Evolutionary conservation across 2,329 filamentous ascomycete genomes (phyloP), one percentile per base, ranked within the genome.

Genomic region (Zasmidium cellare): DNA sequence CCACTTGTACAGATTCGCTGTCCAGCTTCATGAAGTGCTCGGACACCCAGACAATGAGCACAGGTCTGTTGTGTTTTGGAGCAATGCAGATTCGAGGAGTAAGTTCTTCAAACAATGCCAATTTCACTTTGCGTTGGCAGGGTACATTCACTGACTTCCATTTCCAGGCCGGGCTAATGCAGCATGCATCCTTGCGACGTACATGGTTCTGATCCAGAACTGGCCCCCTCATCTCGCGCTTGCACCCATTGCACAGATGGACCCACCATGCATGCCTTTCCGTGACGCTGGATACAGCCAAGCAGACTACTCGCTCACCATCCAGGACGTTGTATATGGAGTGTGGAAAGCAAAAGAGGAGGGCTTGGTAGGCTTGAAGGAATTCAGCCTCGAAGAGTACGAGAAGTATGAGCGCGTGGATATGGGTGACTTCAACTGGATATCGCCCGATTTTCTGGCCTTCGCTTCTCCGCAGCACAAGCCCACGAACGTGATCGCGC

Each of bases 391-490:
- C 19, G 92, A 97, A 77, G 91, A 97, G 84, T 99, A 99, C 74
- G 94, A 99, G 78, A 89, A 85, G 73, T 99, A 86, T 69, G 94
- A 99, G 79, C 85, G 94, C 58, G 94, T 99, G 19, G 94, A 99
- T 74, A 92, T 97, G 81, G 94, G 94, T 63, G 94, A 99, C 78
- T 99, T 99, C 88, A 99, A 99, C 84, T 99, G 94, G 94, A 85
- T 99, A 58, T 96, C 92, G 5, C 92, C 93, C 9, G 82, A 92
- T 71, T 99, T 99, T 78, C 84, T 99, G 52, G 94, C 94, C 20
- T 97, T 99, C 74, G 94, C 94, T 46, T 97, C 93, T 19, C 94
- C 94, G 11, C 92, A 97, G 75, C 88, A 92, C 69, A 82, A 85
- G 56, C 90, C 92, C 3, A 84, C 89, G 12, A 83, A 86, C 56